Conservation (phyloP, 2,329 filamentous ascomycete genomes). For the Ophiostoma australiae region DNA sequence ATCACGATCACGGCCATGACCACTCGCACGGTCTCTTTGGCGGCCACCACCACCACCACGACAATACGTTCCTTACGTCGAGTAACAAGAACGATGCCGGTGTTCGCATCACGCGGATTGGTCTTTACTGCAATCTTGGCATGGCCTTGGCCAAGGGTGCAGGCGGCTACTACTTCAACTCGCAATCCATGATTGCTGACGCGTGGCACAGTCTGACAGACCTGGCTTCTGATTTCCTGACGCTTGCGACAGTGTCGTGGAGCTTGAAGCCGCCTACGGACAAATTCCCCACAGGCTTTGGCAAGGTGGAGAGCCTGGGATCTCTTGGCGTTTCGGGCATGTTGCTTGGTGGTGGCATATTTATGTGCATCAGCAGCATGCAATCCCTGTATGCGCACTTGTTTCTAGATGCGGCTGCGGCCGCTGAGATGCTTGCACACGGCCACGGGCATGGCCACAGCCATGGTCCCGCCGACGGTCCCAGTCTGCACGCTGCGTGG, state of each 20-base stretch:
- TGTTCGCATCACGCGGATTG: constrained; percentile 87
- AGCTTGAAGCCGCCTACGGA: constrained; percentile 79
- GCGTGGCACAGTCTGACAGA: constrained; percentile 95
- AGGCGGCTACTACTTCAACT: constrained; percentile 91
- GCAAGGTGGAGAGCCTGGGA: constrained; percentile 95
- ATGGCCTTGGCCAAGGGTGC: constrained; percentile 94
- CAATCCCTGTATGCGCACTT: constrained; percentile 67
- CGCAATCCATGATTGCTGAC: constrained; percentile 86
- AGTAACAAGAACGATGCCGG: constrained; percentile 85
- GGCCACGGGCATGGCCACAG: constrained; percentile 58
- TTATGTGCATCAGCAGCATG: constrained; percentile 80
- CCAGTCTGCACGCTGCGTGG: constrained; percentile 93
- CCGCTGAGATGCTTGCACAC: constrained; percentile 50
- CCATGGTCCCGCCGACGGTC: constrained; percentile 51
- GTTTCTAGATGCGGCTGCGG: constrained; percentile 58
- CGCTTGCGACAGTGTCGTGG: constrained; percentile 89
- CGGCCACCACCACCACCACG: constrained; percentile 73
- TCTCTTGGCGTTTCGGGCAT: constrained; percentile 90
- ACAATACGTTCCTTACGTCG: constrained; percentile 77
- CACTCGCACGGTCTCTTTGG: constrained; percentile 51
- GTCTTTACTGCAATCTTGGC: constrained; percentile 79
- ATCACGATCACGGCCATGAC: constrained; percentile 40
- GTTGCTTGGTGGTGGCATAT: constrained; percentile 79
- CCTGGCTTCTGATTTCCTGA: constrained; percentile 90
- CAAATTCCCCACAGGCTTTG: constrained; percentile 84